Conservation (phyloP, 345 rosid genomes). For the Carallia brachiata region DNA sequence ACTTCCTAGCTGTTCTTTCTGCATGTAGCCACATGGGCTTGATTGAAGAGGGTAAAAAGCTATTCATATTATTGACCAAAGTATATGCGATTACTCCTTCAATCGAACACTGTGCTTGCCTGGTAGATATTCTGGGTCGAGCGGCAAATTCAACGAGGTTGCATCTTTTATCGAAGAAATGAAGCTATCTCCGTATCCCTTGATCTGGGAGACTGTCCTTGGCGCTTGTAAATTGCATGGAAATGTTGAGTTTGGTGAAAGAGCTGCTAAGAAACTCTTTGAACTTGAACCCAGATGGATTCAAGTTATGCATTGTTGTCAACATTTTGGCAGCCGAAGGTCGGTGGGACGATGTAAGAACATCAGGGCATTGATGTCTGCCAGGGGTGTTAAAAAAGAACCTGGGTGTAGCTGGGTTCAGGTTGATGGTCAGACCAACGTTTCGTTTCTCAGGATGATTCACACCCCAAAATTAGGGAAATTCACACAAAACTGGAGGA, state of each 20-base stretch:
- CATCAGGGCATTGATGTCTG: conserved; percentile 31
- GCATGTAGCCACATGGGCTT: conserved; percentile 39
- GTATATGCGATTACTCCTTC: conserved; percentile 32
- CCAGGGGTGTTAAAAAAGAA: conserved; percentile 28
- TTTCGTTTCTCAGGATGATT: conserved; percentile 36
- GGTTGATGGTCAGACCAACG: conserved; percentile 26
- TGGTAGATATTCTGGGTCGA: conserved; percentile 38
- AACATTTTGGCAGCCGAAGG: conserved; percentile 35
- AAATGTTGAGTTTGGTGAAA: conserved; percentile 32
- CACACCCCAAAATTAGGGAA: conserved; percentile 27
- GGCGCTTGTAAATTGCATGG: conserved; percentile 38
- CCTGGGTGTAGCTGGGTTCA: conserved; percentile 43
- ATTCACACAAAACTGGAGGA: conserved; percentile 23
- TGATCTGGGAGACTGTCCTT: conserved; percentile 43
- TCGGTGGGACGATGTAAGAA: conserved; percentile 26
- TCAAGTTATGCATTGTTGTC: conserved; percentile 35
- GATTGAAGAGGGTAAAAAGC: conserved; percentile 34
- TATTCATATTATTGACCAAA: conserved; percentile 26
- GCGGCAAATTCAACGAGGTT: conserved; percentile 36
- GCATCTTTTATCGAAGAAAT: conserved; percentile 31
- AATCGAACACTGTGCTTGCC: conserved; percentile 34
- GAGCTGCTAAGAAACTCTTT: conserved; percentile 35
- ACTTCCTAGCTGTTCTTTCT: conserved; percentile 33
- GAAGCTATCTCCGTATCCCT: conserved; percentile 22
- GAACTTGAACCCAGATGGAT: conserved; percentile 35